Conservation (phyloP, 2,329 filamentous ascomycete genomes). For the Trichoderma guizhouense region DNA sequence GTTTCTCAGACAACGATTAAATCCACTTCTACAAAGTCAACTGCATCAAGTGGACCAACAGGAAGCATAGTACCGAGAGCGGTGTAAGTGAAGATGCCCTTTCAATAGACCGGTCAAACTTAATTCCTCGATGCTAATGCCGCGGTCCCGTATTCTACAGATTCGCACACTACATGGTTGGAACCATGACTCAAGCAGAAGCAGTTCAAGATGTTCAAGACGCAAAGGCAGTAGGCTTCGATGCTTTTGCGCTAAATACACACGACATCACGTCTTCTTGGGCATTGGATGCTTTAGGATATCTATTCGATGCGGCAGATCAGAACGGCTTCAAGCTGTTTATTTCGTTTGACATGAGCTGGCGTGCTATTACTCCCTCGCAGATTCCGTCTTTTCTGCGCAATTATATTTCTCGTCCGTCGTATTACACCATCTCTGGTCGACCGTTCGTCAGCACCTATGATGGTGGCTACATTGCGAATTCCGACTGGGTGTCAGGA, state of each 20-base stretch:
- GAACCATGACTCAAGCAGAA: not conserved
- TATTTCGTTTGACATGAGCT: slow-evolving; percentile 13
- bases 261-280: slow-evolving; percentile 7
- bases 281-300: not conserved
- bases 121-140: not conserved
- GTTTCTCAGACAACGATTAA: not conserved
- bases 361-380: not conserved
- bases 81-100: not conserved
- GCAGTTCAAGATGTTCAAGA: not conserved
- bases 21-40: slow-evolving; percentile 7
- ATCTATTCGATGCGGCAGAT: not conserved
- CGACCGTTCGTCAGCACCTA: slow-evolving; percentile 5
- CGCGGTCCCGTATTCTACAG: not conserved
- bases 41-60: not conserved
- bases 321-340: slow-evolving; percentile 9
- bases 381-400: not conserved
- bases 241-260: slow-evolving; percentile 9
- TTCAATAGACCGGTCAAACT: not conserved
- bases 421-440: not conserved
- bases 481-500: not conserved
- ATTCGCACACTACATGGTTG: slow-evolving; percentile 15
- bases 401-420: slow-evolving; percentile 3
- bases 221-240: slow-evolving; percentile 6
- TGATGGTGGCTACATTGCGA: slow-evolving; percentile 3
- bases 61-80: not conserved